phyloP scores from a whole-genome alignment of 768 basidiomycete species.

The Boletus eberwhitei region DNA sequence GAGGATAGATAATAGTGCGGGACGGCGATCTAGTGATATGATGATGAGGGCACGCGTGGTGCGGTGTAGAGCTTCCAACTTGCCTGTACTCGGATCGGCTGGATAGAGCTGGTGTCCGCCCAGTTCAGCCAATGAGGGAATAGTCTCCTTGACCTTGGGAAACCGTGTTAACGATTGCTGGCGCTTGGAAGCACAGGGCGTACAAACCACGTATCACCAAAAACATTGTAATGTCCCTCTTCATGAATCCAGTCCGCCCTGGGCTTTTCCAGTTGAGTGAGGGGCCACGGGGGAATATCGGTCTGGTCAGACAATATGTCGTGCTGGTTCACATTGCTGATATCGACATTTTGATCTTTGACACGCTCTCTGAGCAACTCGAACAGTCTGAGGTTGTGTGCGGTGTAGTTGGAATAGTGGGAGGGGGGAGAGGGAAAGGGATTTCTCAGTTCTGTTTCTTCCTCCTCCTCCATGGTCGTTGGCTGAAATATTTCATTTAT shows the following conservation, averaged over 20 bases:
- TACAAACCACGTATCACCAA: constrained; percentile 90
- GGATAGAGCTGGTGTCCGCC: constrained; percentile 84
- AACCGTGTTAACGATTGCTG: constrained; percentile 16
- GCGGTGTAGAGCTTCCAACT: constrained; percentile 11
- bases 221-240: constrained; percentile 76
- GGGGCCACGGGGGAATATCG: constrained; percentile 75
- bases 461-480: constrained; percentile 42
- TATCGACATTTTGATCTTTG: constrained; percentile 34
- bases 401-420: constrained; percentile 74
- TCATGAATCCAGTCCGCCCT: constrained; percentile 89
- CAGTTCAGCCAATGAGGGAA: constrained; percentile 76
- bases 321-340: constrained; percentile 49
- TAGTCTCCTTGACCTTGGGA: constrained; percentile 72
- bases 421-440: constrained; percentile 90
- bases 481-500: neutral
- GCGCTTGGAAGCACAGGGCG: constrained; percentile 29
- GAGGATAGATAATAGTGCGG: constrained; percentile 67
- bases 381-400: constrained; percentile 69
- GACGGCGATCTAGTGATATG: constrained; percentile 62
- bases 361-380: constrained; percentile 55
- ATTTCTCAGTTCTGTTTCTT: constrained; percentile 75
- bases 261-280: constrained; percentile 77
- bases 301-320: constrained; percentile 65
- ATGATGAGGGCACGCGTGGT: constrained; percentile 4
- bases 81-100: constrained; percentile 64